A percentile compares a stretch with the other conserved stretches of the same genome.
These are phyloP conservation scores for Linum trigynum DNA, from an alignment of 345 rosid genomes.

Conservation along the genomic window DNA sequence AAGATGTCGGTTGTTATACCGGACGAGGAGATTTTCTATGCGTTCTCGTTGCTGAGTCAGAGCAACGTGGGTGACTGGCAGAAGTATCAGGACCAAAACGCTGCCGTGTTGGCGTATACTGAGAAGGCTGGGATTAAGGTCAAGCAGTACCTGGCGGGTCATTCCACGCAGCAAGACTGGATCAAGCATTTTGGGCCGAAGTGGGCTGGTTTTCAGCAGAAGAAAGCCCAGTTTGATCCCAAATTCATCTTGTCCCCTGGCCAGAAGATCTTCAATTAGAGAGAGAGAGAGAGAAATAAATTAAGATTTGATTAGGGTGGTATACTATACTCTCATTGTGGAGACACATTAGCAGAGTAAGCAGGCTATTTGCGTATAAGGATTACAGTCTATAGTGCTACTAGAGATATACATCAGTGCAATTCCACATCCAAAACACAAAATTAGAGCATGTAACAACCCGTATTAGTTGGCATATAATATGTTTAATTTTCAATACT, in stretches of 20 bases:
- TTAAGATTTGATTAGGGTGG: background rate
- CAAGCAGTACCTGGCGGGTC: conserved; percentile 14
- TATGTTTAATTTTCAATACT: too few species aligned
- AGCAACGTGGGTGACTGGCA: conserved; percentile 9
- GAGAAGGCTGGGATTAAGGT: conserved; percentile 7
- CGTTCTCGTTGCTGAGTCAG: conserved; percentile 5
- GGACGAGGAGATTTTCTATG: conserved; percentile 19
- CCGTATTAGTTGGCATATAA: too few species aligned
- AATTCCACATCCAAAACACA: background rate
- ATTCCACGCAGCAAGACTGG: conserved; percentile 15
- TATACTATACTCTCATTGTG: background rate
- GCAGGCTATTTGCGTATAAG: too few species aligned
- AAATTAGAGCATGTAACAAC: too few species aligned
- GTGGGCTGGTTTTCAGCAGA: conserved; percentile 13
- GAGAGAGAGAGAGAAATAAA: background rate
- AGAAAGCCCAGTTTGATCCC: conserved; percentile 17
- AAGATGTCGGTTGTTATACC: conserved; percentile 17
- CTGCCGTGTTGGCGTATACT: conserved; percentile 10
- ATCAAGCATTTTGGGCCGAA: conserved; percentile 16
- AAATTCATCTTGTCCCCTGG: conserved; percentile 3
- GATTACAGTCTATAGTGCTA: too few species aligned
- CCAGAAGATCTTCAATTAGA: conserved; percentile 1
- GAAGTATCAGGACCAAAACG: conserved; percentile 11
- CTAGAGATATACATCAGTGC: background rate
- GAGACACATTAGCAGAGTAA: too few species aligned